These are phyloP conservation scores for Paralagenidium karlingii DNA, from an alignment of 352 stramenopile genomes.

Conservation along the genomic window DNA sequence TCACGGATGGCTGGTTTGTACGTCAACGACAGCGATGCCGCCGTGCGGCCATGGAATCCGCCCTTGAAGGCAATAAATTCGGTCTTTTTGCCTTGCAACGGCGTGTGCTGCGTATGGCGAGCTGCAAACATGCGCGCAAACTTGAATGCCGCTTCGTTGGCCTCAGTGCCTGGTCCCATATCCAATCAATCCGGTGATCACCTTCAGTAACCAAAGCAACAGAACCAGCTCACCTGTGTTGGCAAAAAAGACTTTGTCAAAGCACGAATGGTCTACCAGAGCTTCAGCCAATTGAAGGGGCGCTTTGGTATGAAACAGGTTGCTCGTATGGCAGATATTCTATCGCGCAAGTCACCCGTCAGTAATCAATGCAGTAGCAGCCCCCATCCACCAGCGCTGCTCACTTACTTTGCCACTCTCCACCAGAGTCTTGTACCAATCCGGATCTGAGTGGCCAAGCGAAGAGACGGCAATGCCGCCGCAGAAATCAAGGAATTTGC, in stretches of 20 bases:
- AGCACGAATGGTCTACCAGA: constrained; percentile 92
- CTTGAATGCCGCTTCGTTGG: constrained; percentile 82
- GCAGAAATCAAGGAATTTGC: constrained; percentile 89
- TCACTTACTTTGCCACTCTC: constrained; percentile 29
- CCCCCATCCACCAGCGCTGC: background rate
- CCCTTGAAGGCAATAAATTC: constrained; percentile 84
- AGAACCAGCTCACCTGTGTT: constrained; percentile 84
- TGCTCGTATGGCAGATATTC: constrained; percentile 91
- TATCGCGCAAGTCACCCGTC: constrained; percentile 61
- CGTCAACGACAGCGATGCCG: constrained; percentile 63
- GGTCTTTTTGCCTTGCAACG: constrained; percentile 61
- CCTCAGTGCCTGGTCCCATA: constrained; percentile 88
- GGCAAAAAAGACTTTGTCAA: constrained; percentile 98
- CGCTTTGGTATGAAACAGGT: constrained; percentile 94
- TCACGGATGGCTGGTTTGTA: constrained; percentile 83
- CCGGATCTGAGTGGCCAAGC: constrained; percentile 84
- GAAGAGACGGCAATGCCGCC: constrained; percentile 85
- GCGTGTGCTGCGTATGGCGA: constrained; percentile 48
- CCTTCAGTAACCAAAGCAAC: too few relatives aligned
- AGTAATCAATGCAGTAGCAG: background rate
- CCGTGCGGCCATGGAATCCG: constrained; percentile 76
- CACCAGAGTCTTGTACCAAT: constrained; percentile 64
- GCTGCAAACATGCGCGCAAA: constrained; percentile 76
- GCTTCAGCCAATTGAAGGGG: constrained; percentile 90
- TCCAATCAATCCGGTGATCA: background rate